Evolutionary conservation across 2,329 filamentous ascomycete genomes (phyloP), one percentile per base, ranked within the genome.

Genomic region (Aspergillus floridensis): DNA sequence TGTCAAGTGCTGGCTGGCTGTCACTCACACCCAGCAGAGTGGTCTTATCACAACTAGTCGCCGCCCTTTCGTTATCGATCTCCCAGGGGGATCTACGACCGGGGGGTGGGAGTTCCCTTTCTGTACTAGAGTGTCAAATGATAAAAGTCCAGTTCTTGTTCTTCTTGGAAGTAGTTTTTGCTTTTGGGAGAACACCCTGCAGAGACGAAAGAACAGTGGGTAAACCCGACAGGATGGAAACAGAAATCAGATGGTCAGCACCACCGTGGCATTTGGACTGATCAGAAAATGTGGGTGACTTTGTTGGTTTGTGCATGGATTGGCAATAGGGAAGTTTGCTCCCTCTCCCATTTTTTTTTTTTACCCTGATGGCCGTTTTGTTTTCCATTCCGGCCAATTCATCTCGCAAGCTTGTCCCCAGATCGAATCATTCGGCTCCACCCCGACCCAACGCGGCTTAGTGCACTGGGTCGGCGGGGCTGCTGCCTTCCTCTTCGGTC

Each of bases 341-440:
- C 31, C 60, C 48, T 54, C 54, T 19, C 24, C 49, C 44, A 24
- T 46, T 19, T 47, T 49, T 56, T 58, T 59, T 54, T 52, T 57
- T 50, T 52, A 47, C 53, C 38, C 24, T 38, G 21, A 48, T 26
- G 48, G 31, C 51, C 59, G 56, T 60, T 59, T 56, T 44, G 46
- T 49, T 53, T 54, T 29, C 53, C 32, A 51, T 53, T 58, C 38
- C 38, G 2, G n/a, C 38, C 38, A 44, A 19, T 44, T 19, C 38
- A 44, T 44, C 38, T 61, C 50, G 49, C 58, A 44, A 53, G 35
- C 50, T 61, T 61, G 55, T 63, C 70, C 67, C 70, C 66, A 66
- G 69, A 74, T 73, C 64, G 61, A 62, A 65, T 63, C 59, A 61
- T 58, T 59, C 47, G 47, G 61, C 66, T 69, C 72, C 72, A 73